Conservation (phyloP, 2,329 filamentous ascomycete genomes). For the Aspergillus novofumigatus region DNA sequence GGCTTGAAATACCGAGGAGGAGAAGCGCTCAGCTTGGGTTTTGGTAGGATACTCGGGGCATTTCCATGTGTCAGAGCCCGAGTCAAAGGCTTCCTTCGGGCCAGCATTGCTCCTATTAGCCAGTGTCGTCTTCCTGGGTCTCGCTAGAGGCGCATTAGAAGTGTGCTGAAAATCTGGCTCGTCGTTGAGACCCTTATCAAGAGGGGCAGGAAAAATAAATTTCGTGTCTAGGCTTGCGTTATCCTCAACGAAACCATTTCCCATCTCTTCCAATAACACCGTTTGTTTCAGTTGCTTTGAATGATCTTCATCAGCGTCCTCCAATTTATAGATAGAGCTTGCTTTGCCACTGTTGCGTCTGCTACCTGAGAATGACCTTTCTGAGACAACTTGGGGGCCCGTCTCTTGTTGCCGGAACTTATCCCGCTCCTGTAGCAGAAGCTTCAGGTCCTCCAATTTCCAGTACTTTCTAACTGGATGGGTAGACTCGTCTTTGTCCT, state of each 20-base stretch:
- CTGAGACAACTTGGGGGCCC: neutral
- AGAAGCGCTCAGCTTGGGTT: neutral
- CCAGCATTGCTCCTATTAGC: neutral
- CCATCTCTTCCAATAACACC: neutral
- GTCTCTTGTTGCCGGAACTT: conserved; percentile 6
- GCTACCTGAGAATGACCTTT: neutral
- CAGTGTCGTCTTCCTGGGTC: neutral
- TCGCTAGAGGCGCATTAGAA: neutral
- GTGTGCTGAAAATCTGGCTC: neutral
- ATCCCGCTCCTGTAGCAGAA: conserved; percentile 15
- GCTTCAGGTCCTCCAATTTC: conserved; percentile 22
- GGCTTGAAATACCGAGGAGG: neutral
- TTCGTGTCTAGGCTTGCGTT: neutral
- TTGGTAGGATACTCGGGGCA: neutral
- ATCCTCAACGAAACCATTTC: neutral
- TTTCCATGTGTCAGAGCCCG: neutral
- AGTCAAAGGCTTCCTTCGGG: neutral
- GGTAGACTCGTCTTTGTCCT: neutral
- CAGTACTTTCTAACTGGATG: conserved; percentile 11
- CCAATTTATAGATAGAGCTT: neutral
- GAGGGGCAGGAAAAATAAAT: neutral
- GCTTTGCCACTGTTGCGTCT: conserved; percentile 4
- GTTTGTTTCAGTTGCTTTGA: neutral
- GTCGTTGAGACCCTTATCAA: neutral
- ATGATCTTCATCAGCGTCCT: neutral